A percentile compares a stretch with the other conserved stretches of the same genome.
These are phyloP conservation scores for Hypoxylon sp. DNA, from an alignment of 2,329 filamentous ascomycete genomes.

Conservation along the genomic window DNA sequence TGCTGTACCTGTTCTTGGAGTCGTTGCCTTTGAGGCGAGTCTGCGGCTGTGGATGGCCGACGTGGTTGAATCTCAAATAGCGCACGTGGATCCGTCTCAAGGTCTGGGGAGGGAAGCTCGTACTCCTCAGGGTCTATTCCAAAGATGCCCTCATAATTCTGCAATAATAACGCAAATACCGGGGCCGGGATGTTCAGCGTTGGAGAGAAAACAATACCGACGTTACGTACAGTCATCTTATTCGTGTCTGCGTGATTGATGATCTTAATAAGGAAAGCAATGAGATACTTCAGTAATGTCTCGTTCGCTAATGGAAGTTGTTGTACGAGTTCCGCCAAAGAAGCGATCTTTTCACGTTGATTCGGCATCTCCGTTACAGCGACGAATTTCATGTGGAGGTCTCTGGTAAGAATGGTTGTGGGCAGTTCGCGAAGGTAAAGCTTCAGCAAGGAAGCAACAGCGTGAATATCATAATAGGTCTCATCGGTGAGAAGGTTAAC, in stretches of 20 bases:
- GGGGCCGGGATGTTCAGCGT: constrained; percentile 96
- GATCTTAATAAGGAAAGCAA: constrained; percentile 90
- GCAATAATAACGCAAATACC: constrained; percentile 92
- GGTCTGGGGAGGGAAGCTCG: constrained; percentile 65
- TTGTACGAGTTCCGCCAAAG: constrained; percentile 83
- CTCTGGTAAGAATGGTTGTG: constrained; percentile 89
- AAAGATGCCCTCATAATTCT: constrained; percentile 91
- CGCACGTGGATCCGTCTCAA: constrained; percentile 56
- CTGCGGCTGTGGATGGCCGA: constrained; percentile 66
- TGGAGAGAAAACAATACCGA: constrained; percentile 97
- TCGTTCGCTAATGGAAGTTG: constrained; percentile 85
- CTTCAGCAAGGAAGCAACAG: constrained; percentile 93
- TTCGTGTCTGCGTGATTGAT: constrained; percentile 91
- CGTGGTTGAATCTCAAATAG: constrained; percentile 55
- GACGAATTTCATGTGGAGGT: constrained; percentile 91
- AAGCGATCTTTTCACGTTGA: constrained; percentile 80
- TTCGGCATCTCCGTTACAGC: constrained; percentile 84
- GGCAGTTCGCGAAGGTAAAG: constrained; percentile 94
- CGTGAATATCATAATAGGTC: constrained; percentile 94
- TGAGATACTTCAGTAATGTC: constrained; percentile 85
- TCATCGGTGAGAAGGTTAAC: constrained; percentile 87
- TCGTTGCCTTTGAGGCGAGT: constrained; percentile 67
- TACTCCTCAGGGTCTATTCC: constrained; percentile 77
- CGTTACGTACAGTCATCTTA: constrained; percentile 98
- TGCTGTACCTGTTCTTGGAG: constrained; percentile 60